Conservation (phyloP, 2,329 filamentous ascomycete species). For the Ilyonectria robusta region DNA sequence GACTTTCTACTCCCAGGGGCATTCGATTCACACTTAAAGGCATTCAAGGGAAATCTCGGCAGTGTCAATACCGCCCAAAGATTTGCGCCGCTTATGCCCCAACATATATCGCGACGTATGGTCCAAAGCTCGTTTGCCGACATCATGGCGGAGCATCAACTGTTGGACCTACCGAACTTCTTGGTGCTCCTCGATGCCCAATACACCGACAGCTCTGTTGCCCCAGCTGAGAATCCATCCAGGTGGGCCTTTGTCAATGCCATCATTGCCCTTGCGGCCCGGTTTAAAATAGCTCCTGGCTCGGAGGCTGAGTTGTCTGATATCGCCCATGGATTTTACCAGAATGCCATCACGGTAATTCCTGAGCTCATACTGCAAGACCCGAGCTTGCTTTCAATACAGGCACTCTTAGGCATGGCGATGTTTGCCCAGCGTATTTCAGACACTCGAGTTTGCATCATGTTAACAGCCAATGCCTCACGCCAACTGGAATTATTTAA, state of each 20-base stretch:
- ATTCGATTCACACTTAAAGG: background rate
- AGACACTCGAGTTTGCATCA: background rate
- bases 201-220: background rate
- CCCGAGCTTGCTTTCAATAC: background rate
- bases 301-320: background rate
- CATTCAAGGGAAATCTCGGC: background rate
- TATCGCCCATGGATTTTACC: background rate
- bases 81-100: slow-evolving; percentile 1
- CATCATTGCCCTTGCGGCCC: background rate
- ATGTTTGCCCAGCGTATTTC: background rate
- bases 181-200: background rate
- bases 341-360: background rate
- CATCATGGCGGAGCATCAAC: slow-evolving; percentile 9
- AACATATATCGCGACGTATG: slow-evolving; percentile 1
- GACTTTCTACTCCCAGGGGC: background rate
- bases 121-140: slow-evolving; percentile 7
- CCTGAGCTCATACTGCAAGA: slow-evolving; percentile 5
- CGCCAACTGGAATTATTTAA: background rate
- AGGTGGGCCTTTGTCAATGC: background rate
- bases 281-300: background rate
- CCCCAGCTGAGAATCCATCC: background rate
- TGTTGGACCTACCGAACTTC: background rate
- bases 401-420: slow-evolving; percentile 3
- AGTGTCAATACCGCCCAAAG: too few species aligned
- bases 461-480: background rate